phyloP scores from a whole-genome alignment of 768 basidiomycete species.

The Scleroderma bovista region DNA sequence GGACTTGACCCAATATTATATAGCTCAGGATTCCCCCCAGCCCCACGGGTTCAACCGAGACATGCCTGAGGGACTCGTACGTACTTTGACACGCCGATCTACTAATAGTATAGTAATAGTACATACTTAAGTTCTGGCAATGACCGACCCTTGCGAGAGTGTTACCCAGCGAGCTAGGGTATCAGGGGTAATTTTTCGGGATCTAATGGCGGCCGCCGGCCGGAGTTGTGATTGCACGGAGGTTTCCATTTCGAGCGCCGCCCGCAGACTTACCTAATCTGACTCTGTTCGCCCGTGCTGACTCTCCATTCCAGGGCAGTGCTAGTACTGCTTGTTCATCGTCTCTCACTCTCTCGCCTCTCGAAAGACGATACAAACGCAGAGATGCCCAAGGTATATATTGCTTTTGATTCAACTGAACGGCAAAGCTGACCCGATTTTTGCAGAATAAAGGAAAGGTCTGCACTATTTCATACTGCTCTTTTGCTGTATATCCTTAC shows the following conservation, averaged over 20 bases:
- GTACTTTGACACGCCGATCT: neutral
- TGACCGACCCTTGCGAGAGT: neutral
- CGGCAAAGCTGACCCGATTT: constrained; percentile 8
- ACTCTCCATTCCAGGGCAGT: too few relatives aligned
- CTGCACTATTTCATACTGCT: constrained; percentile 2
- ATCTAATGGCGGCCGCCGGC: neutral
- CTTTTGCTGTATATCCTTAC: neutral
- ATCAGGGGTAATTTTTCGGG: neutral
- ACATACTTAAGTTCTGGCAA: neutral
- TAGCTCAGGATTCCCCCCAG: neutral
- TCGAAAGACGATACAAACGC: neutral
- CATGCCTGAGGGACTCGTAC: neutral
- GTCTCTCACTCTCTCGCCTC: too few relatives aligned
- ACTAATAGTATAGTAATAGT: too few relatives aligned
- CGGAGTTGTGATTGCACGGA: too few relatives aligned
- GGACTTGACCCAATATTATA: neutral
- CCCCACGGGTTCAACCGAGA: constrained; percentile 1
- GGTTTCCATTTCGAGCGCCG: too few relatives aligned
- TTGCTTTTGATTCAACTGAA: neutral
- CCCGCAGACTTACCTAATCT: neutral
- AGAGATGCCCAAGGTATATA: constrained; percentile 48
- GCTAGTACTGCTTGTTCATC: too few relatives aligned
- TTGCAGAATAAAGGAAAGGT: constrained; percentile 75
- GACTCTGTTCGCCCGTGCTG: too few relatives aligned
- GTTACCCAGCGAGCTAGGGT: neutral